Evolutionary conservation across 1,284 basidiomycete genomes (phyloP), one percentile per base, ranked within the genome.

Genomic region (Trametes versicolor): DNA sequence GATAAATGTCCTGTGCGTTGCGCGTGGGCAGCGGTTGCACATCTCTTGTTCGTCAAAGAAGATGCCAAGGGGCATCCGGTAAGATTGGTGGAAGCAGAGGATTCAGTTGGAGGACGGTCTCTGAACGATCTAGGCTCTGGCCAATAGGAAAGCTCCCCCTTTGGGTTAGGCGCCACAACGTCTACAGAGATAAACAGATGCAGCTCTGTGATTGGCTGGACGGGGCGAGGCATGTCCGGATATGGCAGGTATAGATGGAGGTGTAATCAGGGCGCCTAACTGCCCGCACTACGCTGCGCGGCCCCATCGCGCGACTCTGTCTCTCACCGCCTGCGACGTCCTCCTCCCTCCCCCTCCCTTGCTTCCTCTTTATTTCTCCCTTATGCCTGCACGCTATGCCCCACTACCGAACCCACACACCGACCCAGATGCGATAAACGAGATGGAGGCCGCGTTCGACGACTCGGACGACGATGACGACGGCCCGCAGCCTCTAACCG

Each of bases 401-500:
- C 87, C 91, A 58, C 78, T 93, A 43, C 88, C 90, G 34, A 89
- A 85, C 70, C 82, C 85, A 12, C 81, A 81, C 69, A 79, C 82
- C 19, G 84, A 86, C 71, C 78, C 82, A 58, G 81, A 85, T 64
- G 81, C 82, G 23, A 80, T 85, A 62, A 77, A 83, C 60, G 90
- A 92, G 80, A 84, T 93, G 83, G 89, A 93, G 73, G 90, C 89
- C 51, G 91, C 92, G 3, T 93, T 93, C 70, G 88, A 90, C 73
- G 88, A 90, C 70, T 84, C 85, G 10, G 91, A 92, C 66, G 88
- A 88, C 70, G 89, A 91, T 64, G 85, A 86, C 65, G 85, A 87
- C 66, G 72, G 80, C 56, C 72, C 29, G 32, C 56, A 52, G 75
- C 82, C 55, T 85, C 88, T 75, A 82, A 83, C 29, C 84, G 80